Conservation (phyloP, 768 basidiomycete species). For the Leccinum sublutescens region DNA sequence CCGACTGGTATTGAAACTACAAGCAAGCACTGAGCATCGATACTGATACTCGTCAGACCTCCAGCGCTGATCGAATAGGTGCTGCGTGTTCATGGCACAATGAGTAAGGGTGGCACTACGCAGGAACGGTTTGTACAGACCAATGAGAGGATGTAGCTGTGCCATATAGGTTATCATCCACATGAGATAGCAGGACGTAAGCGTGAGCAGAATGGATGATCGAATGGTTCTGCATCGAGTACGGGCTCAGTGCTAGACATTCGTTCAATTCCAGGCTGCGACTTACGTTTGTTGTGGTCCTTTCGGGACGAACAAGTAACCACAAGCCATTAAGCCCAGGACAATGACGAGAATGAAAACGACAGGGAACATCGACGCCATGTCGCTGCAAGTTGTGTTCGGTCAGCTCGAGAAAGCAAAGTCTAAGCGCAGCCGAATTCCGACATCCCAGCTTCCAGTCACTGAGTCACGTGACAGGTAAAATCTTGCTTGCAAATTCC, state of each 20-base stretch:
- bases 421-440: background rate
- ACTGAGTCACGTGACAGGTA: background rate
- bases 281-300: constrained; percentile 89
- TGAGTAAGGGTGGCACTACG: background rate
- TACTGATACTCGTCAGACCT: constrained; percentile 15
- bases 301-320: constrained; percentile 75
- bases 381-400: constrained; percentile 28
- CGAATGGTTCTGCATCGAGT: constrained; percentile 66
- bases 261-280: background rate
- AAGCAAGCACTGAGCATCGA: background rate
- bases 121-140: constrained; percentile 43
- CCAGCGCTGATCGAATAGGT: constrained; percentile 16
- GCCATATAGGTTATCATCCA: constrained; percentile 98
- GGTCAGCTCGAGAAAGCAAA: background rate
- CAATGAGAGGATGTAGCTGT: constrained; percentile 86
- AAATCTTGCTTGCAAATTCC: background rate
- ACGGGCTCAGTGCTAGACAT: background rate
- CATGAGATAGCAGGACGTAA: constrained; percentile 88
- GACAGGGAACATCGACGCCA: constrained; percentile 72
- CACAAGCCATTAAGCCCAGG: constrained; percentile 58
- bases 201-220: constrained; percentile 71
- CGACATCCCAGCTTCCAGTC: background rate
- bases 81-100: constrained; percentile 6
- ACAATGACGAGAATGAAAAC: constrained; percentile 65
- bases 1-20: constrained; percentile 26